Evolutionary conservation across 2,329 filamentous ascomycete species (phyloP).

Genomic region (Nothomitra cinnamomea): DNA sequence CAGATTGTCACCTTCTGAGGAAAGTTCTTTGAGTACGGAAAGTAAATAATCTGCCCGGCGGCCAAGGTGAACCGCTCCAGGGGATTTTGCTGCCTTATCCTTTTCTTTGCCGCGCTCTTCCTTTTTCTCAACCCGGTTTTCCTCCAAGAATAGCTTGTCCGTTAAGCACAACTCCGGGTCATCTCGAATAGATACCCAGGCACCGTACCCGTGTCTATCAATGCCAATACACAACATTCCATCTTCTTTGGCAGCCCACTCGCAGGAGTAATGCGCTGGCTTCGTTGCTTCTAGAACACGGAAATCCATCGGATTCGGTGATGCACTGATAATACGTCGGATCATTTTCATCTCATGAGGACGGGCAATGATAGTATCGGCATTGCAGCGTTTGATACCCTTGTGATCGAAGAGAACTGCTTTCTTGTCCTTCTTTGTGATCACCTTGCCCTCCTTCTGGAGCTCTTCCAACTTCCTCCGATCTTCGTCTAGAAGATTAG

Average conservation of each 20-base stretch:
- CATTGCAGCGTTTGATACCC: slow-evolving; percentile 87
- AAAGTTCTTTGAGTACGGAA: slow-evolving; percentile 84
- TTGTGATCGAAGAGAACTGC: slow-evolving; percentile 90
- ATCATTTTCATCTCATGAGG: slow-evolving; percentile 78
- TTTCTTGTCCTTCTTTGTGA: slow-evolving; percentile 96
- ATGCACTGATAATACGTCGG: slow-evolving; percentile 48
- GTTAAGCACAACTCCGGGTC: slow-evolving; percentile 69
- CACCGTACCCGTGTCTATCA: slow-evolving; percentile 82
- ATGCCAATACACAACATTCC: slow-evolving; percentile 95
- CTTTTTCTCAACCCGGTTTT: slow-evolving; percentile 96
- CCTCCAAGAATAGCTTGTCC: slow-evolving; percentile 91
- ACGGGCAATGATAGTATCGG: slow-evolving; percentile 83
- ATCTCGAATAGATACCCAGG: slow-evolving; percentile 87
- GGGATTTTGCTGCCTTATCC: slow-evolving; percentile 61
- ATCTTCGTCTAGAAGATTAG: slow-evolving; percentile 57
- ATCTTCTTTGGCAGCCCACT: slow-evolving; percentile 87
- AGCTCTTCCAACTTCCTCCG: slow-evolving; percentile 40
- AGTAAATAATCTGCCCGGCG: slow-evolving; percentile 88
- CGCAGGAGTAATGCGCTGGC: slow-evolving; percentile 73
- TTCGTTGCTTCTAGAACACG: slow-evolving; percentile 85
- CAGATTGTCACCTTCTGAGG: slow-evolving; percentile 42
- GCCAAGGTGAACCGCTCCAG: slow-evolving; percentile 92
- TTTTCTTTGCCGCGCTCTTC: slow-evolving; percentile 70
- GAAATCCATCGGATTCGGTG: slow-evolving; percentile 59
- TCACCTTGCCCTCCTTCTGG: slow-evolving; percentile 54